phyloP scores from a whole-genome alignment of 2,329 filamentous ascomycete genomes.

The Coniochaeta hoffmannii region DNA sequence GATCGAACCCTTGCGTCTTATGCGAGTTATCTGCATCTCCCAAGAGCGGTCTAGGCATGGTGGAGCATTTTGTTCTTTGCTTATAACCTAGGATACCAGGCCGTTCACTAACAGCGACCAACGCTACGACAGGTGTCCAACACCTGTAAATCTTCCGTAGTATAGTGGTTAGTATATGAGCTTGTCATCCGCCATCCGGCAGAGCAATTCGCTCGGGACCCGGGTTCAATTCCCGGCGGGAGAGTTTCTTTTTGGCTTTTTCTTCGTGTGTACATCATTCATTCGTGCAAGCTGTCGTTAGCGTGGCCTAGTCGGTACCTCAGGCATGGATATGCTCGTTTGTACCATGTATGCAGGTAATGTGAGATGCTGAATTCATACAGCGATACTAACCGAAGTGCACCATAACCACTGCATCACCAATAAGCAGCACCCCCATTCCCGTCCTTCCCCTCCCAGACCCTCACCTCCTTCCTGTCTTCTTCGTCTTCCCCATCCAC shows the following conservation, averaged over 20 bases:
- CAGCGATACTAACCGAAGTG: no score
- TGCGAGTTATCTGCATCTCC: no score
- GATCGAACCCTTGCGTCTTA: no score
- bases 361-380: no score
- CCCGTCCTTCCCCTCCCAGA: slow-evolving; percentile 34
- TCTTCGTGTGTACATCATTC: no score
- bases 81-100: background rate
- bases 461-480: slow-evolving; percentile 4
- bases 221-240: slow-evolving; percentile 1
- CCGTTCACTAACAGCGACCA: background rate
- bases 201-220: slow-evolving; percentile 1
- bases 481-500: slow-evolving; percentile 24
- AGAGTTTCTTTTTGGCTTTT: background rate
- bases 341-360: no score
- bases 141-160: slow-evolving; percentile 2
- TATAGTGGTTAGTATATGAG: slow-evolving; percentile 2
- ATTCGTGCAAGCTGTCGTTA: no score
- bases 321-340: no score
- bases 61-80: background rate
- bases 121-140: slow-evolving; percentile 1
- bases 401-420: no score
- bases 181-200: slow-evolving; percentile 2
- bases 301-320: no score
- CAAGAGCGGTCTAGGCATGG: background rate
- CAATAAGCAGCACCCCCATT: slow-evolving; percentile 31